Evolutionary conservation across 805 yeast genomes (phyloP), one percentile per base, ranked within the genome.

Genomic region (Saccharomyces paradoxus): DNA sequence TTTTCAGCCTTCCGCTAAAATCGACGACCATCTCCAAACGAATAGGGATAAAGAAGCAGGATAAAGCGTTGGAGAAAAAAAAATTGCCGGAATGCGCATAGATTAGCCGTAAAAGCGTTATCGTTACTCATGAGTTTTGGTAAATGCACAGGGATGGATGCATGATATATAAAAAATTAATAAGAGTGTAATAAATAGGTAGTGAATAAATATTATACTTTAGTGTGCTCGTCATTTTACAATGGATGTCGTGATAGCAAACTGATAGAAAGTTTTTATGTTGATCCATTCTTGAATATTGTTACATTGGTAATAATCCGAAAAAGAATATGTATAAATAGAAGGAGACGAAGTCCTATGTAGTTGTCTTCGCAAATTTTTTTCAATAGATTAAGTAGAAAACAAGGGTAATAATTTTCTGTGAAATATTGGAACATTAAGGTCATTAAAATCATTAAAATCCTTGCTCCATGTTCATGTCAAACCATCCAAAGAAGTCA

Each of bases 401-500:
- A 46, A 27, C n/a, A 13, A 47, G n/a, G 12, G 13, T 4, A 24
- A 46, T n/a, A 1, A 21, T 30, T 24, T 8, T 29, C 10, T 8
- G 4, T 8, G 29, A 13, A 49, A 17, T 8, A 24, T 12, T 21
- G 9, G 9, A 21, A 27, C 14, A 17, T 24, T 9, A 49, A 22
- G n/a, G 26, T n/a, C n/a, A n/a, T n/a, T n/a, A n/a, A n/a, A n/a
- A n/a, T n/a, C 17, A n/a, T 69, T 58, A 81, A 63, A 82, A 81
- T 56, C 80, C 84, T 0, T 84, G 84, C 3, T 81, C 82, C 85
- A 80, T 81, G 63, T 86, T 86, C 68, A 83, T 82, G 66, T 89
- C 96, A 74, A 91, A 87, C 96, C 96, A 91, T 12, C 97, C 97
- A 49, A 91, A 73, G 63, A 91, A 86, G 66, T 91, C 97, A 65